Conservation (phyloP, 2,329 filamentous ascomycete species). For the Beauveria caledonica region DNA sequence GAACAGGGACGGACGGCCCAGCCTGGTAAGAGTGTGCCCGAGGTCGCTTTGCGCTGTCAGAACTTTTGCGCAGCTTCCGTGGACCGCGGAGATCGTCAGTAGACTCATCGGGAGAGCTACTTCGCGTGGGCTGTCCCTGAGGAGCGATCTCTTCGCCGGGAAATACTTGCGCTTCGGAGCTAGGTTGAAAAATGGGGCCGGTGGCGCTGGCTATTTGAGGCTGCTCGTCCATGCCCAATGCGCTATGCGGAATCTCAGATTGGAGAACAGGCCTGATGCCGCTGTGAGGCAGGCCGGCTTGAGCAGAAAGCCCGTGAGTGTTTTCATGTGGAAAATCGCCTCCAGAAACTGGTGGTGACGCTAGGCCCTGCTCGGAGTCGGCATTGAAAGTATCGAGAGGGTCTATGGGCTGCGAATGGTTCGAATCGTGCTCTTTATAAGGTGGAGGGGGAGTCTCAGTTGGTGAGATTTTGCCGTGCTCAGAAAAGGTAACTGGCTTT, state of each 20-base stretch:
- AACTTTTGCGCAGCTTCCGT: slow-evolving; percentile 26
- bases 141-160: slow-evolving; percentile 14
- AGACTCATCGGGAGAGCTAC: slow-evolving; percentile 1
- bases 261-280: slow-evolving; percentile 7
- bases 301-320: background rate
- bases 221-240: slow-evolving; percentile 1
- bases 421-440: slow-evolving; percentile 11
- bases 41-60: slow-evolving; percentile 19
- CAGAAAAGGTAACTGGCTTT: slow-evolving; percentile 18
- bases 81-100: slow-evolving; percentile 16
- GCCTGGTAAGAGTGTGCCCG: slow-evolving; percentile 27
- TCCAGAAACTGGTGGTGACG: slow-evolving; percentile 9
- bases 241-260: slow-evolving; percentile 3
- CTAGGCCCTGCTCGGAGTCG: background rate
- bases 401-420: background rate
- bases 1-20: slow-evolving; percentile 16
- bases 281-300: background rate
- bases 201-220: slow-evolving; percentile 4
- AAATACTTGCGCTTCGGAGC: background rate
- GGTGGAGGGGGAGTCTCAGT: slow-evolving; percentile 17
- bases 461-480: slow-evolving; percentile 13
- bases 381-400: background rate
- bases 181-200: background rate
- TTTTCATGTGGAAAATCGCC: background rate
- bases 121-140: slow-evolving; percentile 1